These are phyloP conservation scores for Westerdykella aurantiaca DNA, from an alignment of 2,329 filamentous ascomycete genomes.

Conservation along the genomic window DNA sequence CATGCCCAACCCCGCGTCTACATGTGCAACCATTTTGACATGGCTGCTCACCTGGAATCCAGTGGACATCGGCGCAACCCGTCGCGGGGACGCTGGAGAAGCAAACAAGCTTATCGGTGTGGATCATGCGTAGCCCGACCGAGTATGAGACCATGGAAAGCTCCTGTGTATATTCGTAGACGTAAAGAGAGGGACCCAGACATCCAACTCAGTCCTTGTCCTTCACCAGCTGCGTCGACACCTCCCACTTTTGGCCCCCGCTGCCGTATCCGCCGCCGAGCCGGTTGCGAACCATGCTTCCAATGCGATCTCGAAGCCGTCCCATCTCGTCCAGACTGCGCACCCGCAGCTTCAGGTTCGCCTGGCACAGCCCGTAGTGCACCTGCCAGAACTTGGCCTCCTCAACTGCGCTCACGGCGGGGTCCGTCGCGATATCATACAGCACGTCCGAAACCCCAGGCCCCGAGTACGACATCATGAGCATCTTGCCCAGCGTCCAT, in stretches of 20 bases:
- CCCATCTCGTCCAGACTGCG: conserved; percentile 58
- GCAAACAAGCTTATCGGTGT: too few species aligned
- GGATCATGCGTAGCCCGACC: too few species aligned
- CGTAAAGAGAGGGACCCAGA: background rate
- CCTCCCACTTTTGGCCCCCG: conserved; percentile 81
- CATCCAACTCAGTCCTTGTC: conserved; percentile 41
- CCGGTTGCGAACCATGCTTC: conserved; percentile 73
- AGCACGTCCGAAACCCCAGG: conserved; percentile 65
- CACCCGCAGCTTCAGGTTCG: conserved; percentile 78
- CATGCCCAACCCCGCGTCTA: too few species aligned
- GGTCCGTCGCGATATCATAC: conserved; percentile 76
- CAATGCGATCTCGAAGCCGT: conserved; percentile 69
- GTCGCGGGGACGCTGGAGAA: too few species aligned
- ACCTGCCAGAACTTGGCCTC: conserved; percentile 98
- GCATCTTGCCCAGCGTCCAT: conserved; percentile 82
- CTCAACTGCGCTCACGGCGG: conserved; percentile 68
- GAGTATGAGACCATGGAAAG: too few species aligned
- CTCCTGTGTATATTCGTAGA: too few species aligned
- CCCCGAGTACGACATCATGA: conserved; percentile 81
- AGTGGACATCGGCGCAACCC: too few species aligned
- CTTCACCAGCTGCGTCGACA: conserved; percentile 71
- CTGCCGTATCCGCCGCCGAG: conserved; percentile 81
- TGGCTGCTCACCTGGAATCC: too few species aligned
- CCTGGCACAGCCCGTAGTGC: conserved; percentile 94
- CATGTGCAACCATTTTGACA: too few species aligned